Evolutionary conservation across 2,329 filamentous ascomycete species (phyloP), one percentile per base, ranked within the genome.

Genomic region (Colletotrichum limetticola): DNA sequence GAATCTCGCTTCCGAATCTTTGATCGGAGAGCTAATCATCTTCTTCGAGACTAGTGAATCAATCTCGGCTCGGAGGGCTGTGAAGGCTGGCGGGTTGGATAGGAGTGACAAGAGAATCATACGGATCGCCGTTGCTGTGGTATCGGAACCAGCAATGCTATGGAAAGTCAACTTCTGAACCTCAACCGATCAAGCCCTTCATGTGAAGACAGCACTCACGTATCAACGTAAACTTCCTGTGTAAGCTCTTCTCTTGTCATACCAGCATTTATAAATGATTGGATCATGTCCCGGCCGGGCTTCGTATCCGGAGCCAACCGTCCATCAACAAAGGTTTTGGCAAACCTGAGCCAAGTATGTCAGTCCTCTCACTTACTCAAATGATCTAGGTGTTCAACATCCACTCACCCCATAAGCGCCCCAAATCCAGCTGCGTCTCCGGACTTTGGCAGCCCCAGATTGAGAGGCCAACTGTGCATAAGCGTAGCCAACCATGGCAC

Each of bases 51-150:
- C 70, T 2, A 78, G 78, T 0, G 75, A 59, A 56, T 88, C 84
- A 28, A 90, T 84, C 73, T 91, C 90, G 0, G 76, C 75, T 22
- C 86, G 85, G 0, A 92, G 79, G 2, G 83, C 84, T 1, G 76
- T 61, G 56, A 88, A 86, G 0, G 86, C 82, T 0, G 79, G 78
- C 0, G 88, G 87, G 52, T 85, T 86, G 0, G 84, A 87, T 1
- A 87, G 82, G 56, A 91, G 79, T 72, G 87, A 85, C 8, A 91
- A 82, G 22, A 91, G 71, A 0, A 84, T 86, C 24, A 85, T 82
- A 1, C 89, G 85, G 26, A 85, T 79, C 0, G 78, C 78, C 0
- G 76, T 79, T 0, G 83, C 79, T 1, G 79, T 78, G 0, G 83
- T 83, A 5, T 85, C 83, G 9, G 79, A 79, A 11, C 82, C 83